phyloP scores from a whole-genome alignment of 495 filamentous ascomycete species.

The Aspergillus incahuasiensis region DNA sequence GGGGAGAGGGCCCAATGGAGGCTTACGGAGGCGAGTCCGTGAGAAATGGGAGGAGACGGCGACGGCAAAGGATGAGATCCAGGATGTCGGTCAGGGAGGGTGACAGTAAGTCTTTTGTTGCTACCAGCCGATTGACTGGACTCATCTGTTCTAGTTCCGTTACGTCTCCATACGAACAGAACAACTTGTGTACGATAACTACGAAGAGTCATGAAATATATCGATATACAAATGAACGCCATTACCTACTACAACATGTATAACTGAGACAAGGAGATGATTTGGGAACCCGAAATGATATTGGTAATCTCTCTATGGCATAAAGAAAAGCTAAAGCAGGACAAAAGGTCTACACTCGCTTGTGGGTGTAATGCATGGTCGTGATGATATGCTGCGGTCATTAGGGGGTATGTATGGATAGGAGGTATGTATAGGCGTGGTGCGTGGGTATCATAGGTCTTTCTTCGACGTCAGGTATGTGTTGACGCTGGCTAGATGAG shows the following conservation, averaged over 20 bases:
- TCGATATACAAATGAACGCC: not conserved
- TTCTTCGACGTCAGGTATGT: not conserved
- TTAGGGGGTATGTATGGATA: conserved; percentile 11
- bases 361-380: conserved; percentile 9
- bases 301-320: conserved; percentile 7
- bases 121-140: conserved; percentile 5
- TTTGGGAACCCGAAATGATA: not conserved
- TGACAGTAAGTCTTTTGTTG: conserved; percentile 3
- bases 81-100: not conserved
- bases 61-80: conserved; percentile 6
- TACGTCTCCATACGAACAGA: not conserved
- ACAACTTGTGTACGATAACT: conserved; percentile 2
- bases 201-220: not conserved
- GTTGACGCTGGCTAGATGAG: not conserved
- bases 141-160: conserved; percentile 1
- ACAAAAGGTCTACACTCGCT: conserved; percentile 16
- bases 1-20: conserved; percentile 45
- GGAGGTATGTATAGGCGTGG: not conserved
- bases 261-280: not conserved
- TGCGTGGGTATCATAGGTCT: conserved; percentile 9
- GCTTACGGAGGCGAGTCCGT: conserved; percentile 39
- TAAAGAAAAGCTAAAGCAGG: conserved; percentile 3
- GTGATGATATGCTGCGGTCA: conserved; percentile 6
- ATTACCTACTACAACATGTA: not conserved
- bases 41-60: conserved; percentile 41